Evolutionary conservation across 768 basidiomycete species (phyloP).

Genomic region (Asterophora parasitica): DNA sequence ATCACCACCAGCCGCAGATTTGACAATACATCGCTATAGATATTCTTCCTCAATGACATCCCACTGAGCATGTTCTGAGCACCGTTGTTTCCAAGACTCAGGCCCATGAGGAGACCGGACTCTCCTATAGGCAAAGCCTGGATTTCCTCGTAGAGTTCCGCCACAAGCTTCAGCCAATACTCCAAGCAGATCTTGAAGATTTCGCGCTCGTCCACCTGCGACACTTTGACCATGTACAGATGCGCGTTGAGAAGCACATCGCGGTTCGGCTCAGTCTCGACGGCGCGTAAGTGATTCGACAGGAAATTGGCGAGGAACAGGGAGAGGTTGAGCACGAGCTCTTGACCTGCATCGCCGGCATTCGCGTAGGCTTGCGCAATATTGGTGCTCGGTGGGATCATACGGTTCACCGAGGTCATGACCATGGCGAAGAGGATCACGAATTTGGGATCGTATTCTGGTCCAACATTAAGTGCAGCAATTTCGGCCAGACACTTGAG

Average conservation of each 20-base stretch:
- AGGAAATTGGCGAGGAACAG: conserved; percentile 98
- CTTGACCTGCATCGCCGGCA: conserved; percentile 89
- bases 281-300: conserved; percentile 86
- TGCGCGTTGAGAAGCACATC: conserved; percentile 96
- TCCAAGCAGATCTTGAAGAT: conserved; percentile 99
- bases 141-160: conserved; percentile 96
- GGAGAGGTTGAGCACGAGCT: conserved; percentile 94
- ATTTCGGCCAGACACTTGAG: conserved; percentile 97
- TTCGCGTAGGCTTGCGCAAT: conserved; percentile 89
- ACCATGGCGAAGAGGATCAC: conserved; percentile 97
- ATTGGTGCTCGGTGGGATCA: conserved; percentile 94
- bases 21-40: conserved; percentile 92
- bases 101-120: conserved; percentile 80
- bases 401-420: conserved; percentile 95
- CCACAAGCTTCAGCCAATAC: conserved; percentile 95
- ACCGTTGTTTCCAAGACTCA: conserved; percentile 73
- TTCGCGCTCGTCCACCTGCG: conserved; percentile 96
- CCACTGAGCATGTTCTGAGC: conserved; percentile 67
- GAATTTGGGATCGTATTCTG: conserved; percentile 98
- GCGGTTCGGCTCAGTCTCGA: conserved; percentile 86
- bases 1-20: conserved; percentile 95
- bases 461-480: conserved; percentile 87
- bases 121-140: conserved; percentile 88
- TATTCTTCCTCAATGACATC: conserved; percentile 84
- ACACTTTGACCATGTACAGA: conserved; percentile 97